phyloP scores from a whole-genome alignment of 2,329 filamentous ascomycete genomes.

The Boeremia exigua region DNA sequence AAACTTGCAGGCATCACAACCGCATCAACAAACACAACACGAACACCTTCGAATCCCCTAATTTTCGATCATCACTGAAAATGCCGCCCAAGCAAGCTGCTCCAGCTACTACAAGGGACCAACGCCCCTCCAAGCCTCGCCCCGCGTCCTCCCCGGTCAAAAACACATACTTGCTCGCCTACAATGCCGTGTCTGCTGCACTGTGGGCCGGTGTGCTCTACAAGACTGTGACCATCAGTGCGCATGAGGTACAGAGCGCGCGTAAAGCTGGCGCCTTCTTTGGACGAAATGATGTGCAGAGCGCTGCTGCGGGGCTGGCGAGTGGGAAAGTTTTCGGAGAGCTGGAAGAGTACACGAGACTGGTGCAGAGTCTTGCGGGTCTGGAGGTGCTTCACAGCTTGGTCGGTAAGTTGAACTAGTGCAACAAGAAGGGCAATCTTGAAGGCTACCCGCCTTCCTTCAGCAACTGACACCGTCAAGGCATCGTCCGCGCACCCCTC shows the following conservation, averaged over 20 bases:
- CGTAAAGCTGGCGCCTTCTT: slow-evolving; percentile 22
- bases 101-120: slow-evolving; percentile 1
- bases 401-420: slow-evolving; percentile 62
- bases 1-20: not conserved
- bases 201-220: slow-evolving; percentile 81
- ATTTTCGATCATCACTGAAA: not conserved
- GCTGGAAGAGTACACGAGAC: slow-evolving; percentile 72
- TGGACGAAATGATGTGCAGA: slow-evolving; percentile 17
- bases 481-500: slow-evolving; percentile 84
- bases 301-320: slow-evolving; percentile 23
- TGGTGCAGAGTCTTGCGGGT: slow-evolving; percentile 82
- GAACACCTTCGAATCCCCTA: not conserved
- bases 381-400: slow-evolving; percentile 85
- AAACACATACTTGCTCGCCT: slow-evolving; percentile 74
- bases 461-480: slow-evolving; percentile 51
- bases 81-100: slow-evolving; percentile 30
- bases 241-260: slow-evolving; percentile 20
- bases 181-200: slow-evolving; percentile 79
- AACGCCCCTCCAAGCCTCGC: slow-evolving; percentile 3
- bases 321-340: slow-evolving; percentile 63
- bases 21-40: not conserved
- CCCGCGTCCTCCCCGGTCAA: slow-evolving; percentile 27
- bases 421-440: not conserved
- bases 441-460: not conserved
- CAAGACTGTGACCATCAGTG: slow-evolving; percentile 65